These are phyloP conservation scores for Fonsecaea multimorphosa DNA, from an alignment of 2,329 filamentous ascomycete genomes.

Conservation along the genomic window DNA sequence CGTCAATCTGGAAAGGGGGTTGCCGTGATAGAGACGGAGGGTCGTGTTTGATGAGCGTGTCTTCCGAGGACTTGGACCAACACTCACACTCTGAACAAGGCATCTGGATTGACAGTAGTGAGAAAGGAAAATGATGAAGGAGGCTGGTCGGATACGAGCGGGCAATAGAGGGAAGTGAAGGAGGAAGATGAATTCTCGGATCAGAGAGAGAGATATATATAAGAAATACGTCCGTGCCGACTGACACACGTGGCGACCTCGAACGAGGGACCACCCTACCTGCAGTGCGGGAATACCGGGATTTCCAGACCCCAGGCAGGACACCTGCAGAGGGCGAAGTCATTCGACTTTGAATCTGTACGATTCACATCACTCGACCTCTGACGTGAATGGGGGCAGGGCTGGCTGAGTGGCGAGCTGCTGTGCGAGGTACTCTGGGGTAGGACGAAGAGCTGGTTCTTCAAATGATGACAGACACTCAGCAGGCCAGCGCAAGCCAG, in stretches of 20 bases:
- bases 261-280: too few relatives aligned
- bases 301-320: too few relatives aligned
- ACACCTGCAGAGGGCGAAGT: too few relatives aligned
- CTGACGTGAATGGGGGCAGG: not conserved
- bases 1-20: not conserved
- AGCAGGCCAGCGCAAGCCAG: too few relatives aligned
- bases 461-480: too few relatives aligned
- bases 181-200: not conserved
- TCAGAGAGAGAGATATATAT: not conserved
- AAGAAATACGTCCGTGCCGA: too few relatives aligned
- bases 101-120: not conserved
- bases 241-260: not conserved
- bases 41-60: not conserved
- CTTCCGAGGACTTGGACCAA: not conserved
- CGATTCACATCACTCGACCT: not conserved
- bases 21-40: not conserved
- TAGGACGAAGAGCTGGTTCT: too few relatives aligned
- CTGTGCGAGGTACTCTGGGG: too few relatives aligned
- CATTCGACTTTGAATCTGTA: not conserved
- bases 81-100: not conserved
- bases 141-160: not conserved
- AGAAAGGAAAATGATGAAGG: not conserved
- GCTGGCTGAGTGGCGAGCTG: too few relatives aligned
- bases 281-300: not conserved
- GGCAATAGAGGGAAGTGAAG: not conserved